A percentile compares a stretch with the other conserved stretches of the same genome.
Evolutionary conservation across 352 stramenopile species (phyloP).

Genomic region (Globisporangium radiosum): DNA sequence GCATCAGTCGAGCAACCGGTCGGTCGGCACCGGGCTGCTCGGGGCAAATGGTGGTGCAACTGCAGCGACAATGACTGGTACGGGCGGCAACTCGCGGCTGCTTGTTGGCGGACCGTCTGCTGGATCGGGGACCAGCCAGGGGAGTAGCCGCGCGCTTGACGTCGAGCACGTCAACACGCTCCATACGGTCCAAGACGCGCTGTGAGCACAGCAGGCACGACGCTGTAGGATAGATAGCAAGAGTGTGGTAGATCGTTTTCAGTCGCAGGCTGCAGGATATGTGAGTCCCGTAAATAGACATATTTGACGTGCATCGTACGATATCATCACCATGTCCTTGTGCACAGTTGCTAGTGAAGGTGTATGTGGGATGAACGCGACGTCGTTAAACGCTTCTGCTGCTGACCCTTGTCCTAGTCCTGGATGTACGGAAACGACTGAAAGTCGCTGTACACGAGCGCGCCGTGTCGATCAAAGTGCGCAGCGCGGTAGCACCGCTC

Average conservation of each 20-base stretch:
- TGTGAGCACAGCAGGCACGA: no score
- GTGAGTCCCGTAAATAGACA: no score
- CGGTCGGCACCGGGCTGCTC: neutral
- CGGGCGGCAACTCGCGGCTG: neutral
- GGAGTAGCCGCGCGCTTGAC: neutral
- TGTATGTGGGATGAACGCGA: no score
- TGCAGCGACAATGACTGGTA: neutral
- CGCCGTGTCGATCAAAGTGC: constrained; percentile 49
- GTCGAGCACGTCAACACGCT: constrained; percentile 7
- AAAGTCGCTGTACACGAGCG: constrained; percentile 63
- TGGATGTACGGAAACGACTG: constrained; percentile 68
- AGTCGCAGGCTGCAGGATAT: no score
- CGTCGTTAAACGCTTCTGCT: neutral
- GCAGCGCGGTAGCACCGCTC: constrained; percentile 61
- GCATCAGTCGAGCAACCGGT: constrained; percentile 9
- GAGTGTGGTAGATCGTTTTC: neutral
- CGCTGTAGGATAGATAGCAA: neutral
- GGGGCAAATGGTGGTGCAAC: neutral
- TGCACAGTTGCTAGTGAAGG: no score
- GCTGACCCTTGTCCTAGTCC: constrained; percentile 23
- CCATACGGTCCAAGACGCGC: constrained; percentile 6
- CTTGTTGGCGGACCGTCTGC: neutral
- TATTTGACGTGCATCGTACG: no score
- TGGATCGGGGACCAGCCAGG: no score
- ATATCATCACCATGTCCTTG: no score